Percentiles rank a stretch among this genome's conserved stretches.
Evolutionary conservation across 2,329 filamentous ascomycete species (phyloP).

Genomic region (Pseudophaeomoniella oleicola): DNA sequence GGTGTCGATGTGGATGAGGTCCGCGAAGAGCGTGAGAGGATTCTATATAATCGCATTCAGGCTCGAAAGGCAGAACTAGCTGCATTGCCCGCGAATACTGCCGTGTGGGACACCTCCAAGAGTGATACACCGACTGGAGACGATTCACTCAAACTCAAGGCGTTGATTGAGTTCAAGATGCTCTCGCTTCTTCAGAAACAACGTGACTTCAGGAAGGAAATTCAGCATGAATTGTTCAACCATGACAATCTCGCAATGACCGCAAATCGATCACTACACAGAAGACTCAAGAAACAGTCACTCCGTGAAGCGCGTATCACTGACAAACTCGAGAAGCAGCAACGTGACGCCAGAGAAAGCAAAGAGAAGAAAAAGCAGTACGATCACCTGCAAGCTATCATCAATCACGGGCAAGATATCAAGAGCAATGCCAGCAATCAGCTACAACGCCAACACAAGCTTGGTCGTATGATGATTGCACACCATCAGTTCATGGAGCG

Average conservation of each 20-base stretch:
- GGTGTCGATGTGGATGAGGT: slow-evolving; percentile 79
- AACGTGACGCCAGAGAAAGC: slow-evolving; percentile 86
- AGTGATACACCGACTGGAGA: slow-evolving; percentile 59
- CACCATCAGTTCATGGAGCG: slow-evolving; percentile 97
- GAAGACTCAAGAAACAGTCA: slow-evolving; percentile 93
- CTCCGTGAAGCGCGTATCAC: slow-evolving; percentile 91
- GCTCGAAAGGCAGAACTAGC: slow-evolving; percentile 75
- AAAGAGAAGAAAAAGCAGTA: slow-evolving; percentile 96
- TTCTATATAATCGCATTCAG: slow-evolving; percentile 80
- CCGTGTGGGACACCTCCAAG: slow-evolving; percentile 65
- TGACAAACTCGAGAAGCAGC: slow-evolving; percentile 97
- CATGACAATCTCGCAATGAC: slow-evolving; percentile 97
- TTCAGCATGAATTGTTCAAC: slow-evolving; percentile 84
- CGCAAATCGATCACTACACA: slow-evolving; percentile 78
- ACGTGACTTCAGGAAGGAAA: slow-evolving; percentile 66
- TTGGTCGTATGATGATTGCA: slow-evolving; percentile 73
- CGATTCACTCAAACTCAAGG: slow-evolving; percentile 72
- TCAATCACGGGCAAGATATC: slow-evolving; percentile 68
- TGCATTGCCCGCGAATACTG: slow-evolving; percentile 68
- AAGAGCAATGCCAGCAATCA: slow-evolving; percentile 51
- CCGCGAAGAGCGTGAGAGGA: slow-evolving; percentile 72
- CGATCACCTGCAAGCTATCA: slow-evolving; percentile 79
- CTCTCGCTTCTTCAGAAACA: slow-evolving; percentile 81
- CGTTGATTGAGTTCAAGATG: slow-evolving; percentile 90
- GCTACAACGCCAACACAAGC: slow-evolving; percentile 63